Evolutionary conservation across 192 early-diverging fungal species (phyloP), one percentile per base, ranked within the genome.

Genomic region (Ramicandelaber brevisporus): DNA sequence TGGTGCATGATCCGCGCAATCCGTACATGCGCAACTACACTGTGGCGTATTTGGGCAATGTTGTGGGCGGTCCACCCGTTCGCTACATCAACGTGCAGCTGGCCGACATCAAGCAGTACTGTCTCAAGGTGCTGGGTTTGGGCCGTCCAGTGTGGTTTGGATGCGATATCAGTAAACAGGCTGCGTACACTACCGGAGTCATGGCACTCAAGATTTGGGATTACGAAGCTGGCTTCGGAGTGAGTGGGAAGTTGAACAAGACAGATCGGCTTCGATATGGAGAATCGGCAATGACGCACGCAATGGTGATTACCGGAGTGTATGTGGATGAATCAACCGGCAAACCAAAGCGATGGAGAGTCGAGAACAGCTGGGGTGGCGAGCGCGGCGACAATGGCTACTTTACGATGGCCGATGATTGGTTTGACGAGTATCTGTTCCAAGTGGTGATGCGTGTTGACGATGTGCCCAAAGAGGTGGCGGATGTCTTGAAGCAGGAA

Each of bases 351-450:
- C 63, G 76, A 21, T 79, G 76, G 76, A 40, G 73, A 7, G 61
- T 76, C 24, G 70, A 79, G 35, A 76, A 79, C 54, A 57, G 53
- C 18, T 68, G 68, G 68, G 70, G 74, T 25, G 49, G 53, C 24
- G 40, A 42, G 33, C 43, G 45, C 6, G 76, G 76, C 30, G 61
- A 68, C 28, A 76, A 68, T 45, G 76, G 76, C 1, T 79, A 72
- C 43, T 52, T 69, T 40, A 58, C 61, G 9, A 73, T 79, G 76
- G 54, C 61, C 11, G 73, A 79, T 45, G 48, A 48, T 3, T 79
- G 76, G 76, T 79, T 79, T 40, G 47, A 41, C 17, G 63, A 76
- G 48, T 79, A 61, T 56, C 68, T 79, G 5, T 79, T 76, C 55
- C 74, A 74, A 51, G 58, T 79, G 29, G 76, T 79, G 19, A 40